Conservation (phyloP, 805 yeast species). For the Candida ulmi region DNA sequence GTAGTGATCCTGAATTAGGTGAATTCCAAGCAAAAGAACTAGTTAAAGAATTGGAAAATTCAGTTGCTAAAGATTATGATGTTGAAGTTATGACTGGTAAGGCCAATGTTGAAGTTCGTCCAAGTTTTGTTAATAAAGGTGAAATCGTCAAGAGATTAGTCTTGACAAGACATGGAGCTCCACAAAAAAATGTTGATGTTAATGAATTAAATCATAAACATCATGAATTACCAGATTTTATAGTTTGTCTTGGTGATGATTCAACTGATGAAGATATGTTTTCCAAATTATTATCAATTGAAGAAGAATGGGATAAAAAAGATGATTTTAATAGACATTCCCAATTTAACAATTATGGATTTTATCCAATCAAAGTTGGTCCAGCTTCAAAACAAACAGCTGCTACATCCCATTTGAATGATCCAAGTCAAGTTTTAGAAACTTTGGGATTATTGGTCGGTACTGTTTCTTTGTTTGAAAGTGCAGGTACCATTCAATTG, state of each 20-base stretch:
- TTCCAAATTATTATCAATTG: constrained; percentile 61
- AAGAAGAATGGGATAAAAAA: constrained; percentile 42
- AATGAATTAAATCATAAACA: constrained; percentile 28
- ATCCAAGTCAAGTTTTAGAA: constrained; percentile 80
- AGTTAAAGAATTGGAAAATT: constrained; percentile 52
- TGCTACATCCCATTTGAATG: constrained; percentile 80
- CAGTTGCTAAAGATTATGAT: constrained; percentile 62
- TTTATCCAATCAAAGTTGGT: constrained; percentile 87
- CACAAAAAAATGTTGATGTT: constrained; percentile 35
- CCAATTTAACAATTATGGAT: constrained; percentile 48
- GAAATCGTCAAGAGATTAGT: constrained; percentile 86
- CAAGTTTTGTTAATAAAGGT: constrained; percentile 91
- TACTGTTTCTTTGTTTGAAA: constrained; percentile 71
- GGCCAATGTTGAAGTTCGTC: constrained; percentile 97
- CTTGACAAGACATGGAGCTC: constrained; percentile 52
- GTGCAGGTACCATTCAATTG: constrained; percentile 68
- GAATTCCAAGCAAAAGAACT: constrained; percentile 76
- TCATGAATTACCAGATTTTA: constrained; percentile 69
- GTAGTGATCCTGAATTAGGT: constrained; percentile 92
- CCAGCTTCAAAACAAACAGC: constrained; percentile 83
- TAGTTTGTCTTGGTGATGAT: constrained; percentile 92
- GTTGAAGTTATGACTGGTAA: constrained; percentile 97
- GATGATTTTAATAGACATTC: constrained; percentile 35
- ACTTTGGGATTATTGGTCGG: constrained; percentile 77
- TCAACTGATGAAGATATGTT: constrained; percentile 98